Evolutionary conservation across 2,329 filamentous ascomycete species (phyloP), one percentile per base, ranked within the genome.

Genomic region (Pyrenochaeta sp.): DNA sequence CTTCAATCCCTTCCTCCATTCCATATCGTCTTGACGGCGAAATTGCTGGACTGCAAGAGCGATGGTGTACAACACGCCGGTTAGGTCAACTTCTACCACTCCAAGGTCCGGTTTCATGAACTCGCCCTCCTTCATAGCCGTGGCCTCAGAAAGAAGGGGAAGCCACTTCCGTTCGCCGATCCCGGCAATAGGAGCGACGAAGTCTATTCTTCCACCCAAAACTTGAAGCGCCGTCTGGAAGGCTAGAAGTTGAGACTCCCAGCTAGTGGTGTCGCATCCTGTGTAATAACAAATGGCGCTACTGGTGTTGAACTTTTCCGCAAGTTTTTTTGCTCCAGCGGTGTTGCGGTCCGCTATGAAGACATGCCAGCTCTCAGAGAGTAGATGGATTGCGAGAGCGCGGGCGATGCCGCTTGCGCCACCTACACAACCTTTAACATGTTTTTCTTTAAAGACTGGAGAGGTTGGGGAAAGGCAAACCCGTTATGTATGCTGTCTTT

Each of bases 31-130:
- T 58, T 82, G 79, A 28, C 77, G 72, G 50, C 78, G 66, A 64
- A 81, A 80, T 56, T 82, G 80, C 73, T 82, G 80, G 2, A 81
- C 65, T 4, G 78, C 79, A 25, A 82, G 67, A 0, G 73, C 74
- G 6, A 75, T 64, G 0, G 79, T 82, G 53, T 79, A 81, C 48
- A 82, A 50, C n/a, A 81, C 71, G 1, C 79, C 80, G 15, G 72
- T 79, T 46, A 81, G 55, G 62, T 81, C 76, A 3, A 81, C 66
- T 28, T 81, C 78, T 19, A 82, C 40, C 1, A 75, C 72, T 2
- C 47, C 62, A 42, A 82, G 54, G 62, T 82, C 67, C 4, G 80
- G 80, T 59, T 77, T 77, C 12, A 66, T 65, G 42, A 80, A 81
- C 27, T 57, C 59, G 43, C 30, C 50, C 56, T 49, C 65, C 58